Evolutionary conservation across 768 basidiomycete genomes (phyloP), one percentile per base, ranked within the genome.

Genomic region (Royoungia palumana): DNA sequence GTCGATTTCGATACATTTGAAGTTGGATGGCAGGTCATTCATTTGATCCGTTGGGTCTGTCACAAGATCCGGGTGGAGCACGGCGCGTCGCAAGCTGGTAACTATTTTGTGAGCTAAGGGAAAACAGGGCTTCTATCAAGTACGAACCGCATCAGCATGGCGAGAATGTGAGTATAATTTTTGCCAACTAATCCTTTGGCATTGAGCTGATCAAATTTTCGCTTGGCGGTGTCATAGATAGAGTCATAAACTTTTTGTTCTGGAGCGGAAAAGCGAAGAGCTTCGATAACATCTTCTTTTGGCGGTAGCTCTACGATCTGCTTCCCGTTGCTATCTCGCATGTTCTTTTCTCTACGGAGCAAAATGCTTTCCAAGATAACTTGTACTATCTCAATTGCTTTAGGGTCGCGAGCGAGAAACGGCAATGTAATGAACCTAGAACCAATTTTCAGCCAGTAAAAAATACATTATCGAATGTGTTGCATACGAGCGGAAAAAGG

Each of bases 371-470:
- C 92, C 16, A 97, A 75, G 51, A 97, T 94, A 49, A 94, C 87
- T 68, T 97, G 94, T 0, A 97, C 93, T 37, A 97, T 85, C 59
- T 95, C 92, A 41, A 97, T 87, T 0, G 92, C 94, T 61, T 93
- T 94, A 0, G 89, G 83, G 65, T 97, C 94, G 32, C 83, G 86
- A 38, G 85, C 87, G 46, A 94, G 76, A 72, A 97, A 98, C 9
- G 95, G 95, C 4, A 93, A 68, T 0, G 89, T 94, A 50, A 96
- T 89, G 61, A 95, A 94, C 19, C 89, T 92, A 50, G 22, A 32
- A 51, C 4, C 43, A 19, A 4, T 25, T 20, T 58, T 49, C 39
- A 59, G 45, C 40, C 4, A 28, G 10, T 10, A n/a, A 9, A n/a
- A 38, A 14, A 34, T 40, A 6, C 6, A 11, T 9, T 8, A 11